A percentile compares a stretch with the other conserved stretches of the same genome.
Conservation (phyloP, 441 rosid genomes). For the Viola pubescens region DNA sequence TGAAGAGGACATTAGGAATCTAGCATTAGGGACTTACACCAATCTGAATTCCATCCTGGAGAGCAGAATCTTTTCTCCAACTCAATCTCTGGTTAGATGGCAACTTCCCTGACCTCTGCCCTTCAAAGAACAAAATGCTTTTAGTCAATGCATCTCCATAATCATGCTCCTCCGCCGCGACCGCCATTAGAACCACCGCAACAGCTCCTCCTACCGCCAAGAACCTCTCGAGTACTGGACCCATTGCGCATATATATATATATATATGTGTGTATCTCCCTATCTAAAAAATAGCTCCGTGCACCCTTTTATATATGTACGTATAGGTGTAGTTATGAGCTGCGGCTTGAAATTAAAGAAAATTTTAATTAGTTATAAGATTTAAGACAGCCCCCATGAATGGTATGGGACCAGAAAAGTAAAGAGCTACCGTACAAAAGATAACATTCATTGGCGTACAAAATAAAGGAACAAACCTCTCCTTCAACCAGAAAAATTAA, state of each 20-base stretch:
- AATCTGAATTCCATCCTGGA: slow-evolving; percentile 67
- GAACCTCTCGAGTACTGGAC: background rate
- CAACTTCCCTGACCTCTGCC: slow-evolving; percentile 79
- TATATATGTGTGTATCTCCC: background rate
- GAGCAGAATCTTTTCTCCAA: slow-evolving; percentile 68
- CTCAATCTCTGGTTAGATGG: slow-evolving; percentile 51
- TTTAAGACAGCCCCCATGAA: too few species aligned
- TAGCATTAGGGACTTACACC: slow-evolving; percentile 39
- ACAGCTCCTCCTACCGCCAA: background rate
- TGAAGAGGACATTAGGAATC: too few species aligned
- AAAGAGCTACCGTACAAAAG: background rate
- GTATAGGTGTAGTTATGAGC: too few species aligned
- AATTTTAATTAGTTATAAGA: too few species aligned
- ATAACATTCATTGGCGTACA: background rate
- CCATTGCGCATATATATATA: slow-evolving; percentile 3
- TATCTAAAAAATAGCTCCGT: background rate
- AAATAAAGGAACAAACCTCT: background rate
- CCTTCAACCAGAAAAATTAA: background rate
- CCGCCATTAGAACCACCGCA: slow-evolving; percentile 9
- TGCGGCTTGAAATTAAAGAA: background rate
- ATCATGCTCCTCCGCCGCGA: slow-evolving; percentile 31
- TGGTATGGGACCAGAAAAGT: too few species aligned
- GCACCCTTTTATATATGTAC: background rate
- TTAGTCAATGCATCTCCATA: slow-evolving; percentile 68
- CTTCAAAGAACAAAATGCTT: slow-evolving; percentile 82